Evolutionary conservation across 1,139 yeast species (phyloP).

Genomic region (Suhomyces anneliseae): DNA sequence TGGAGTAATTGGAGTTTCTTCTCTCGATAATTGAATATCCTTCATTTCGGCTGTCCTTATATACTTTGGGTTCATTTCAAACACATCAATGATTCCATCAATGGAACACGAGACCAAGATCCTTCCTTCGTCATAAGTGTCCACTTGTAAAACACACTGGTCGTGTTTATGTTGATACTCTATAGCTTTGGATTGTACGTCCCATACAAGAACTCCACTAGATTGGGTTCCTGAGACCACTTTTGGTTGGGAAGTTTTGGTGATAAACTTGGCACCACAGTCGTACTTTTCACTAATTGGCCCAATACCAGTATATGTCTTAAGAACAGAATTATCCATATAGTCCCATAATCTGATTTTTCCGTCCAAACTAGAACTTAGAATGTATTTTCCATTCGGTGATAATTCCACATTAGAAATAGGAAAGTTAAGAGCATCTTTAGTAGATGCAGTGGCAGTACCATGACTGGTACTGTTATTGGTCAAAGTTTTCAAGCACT

Average conservation of each 20-base stretch:
- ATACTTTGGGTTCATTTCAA: constrained; percentile 20
- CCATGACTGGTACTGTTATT: constrained; percentile 61
- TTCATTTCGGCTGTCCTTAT: not conserved
- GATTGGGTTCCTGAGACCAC: constrained; percentile 69
- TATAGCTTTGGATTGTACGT: constrained; percentile 64
- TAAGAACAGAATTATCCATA: constrained; percentile 72
- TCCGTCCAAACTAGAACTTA: constrained; percentile 83
- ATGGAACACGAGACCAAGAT: constrained; percentile 40
- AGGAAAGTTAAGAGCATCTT: constrained; percentile 56
- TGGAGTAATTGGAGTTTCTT: constrained; percentile 5
- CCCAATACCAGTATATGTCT: constrained; percentile 57
- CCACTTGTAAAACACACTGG: constrained; percentile 51
- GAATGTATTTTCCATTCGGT: constrained; percentile 78
- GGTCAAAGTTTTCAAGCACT: constrained; percentile 85
- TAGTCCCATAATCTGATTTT: constrained; percentile 79
- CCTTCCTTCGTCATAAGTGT: constrained; percentile 35
- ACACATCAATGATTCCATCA: constrained; percentile 27
- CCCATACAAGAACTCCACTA: constrained; percentile 69
- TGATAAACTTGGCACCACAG: constrained; percentile 52
- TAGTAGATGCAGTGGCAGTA: constrained; percentile 59
- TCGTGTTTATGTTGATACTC: constrained; percentile 34
- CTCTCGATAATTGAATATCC: not conserved
- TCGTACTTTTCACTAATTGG: constrained; percentile 46
- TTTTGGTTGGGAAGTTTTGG: constrained; percentile 32
- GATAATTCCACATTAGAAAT: constrained; percentile 72